A percentile compares a stretch with the other conserved stretches of the same genome.
Conservation (phyloP, 148 eudicot genomes). For the Beta vulgaris region DNA sequence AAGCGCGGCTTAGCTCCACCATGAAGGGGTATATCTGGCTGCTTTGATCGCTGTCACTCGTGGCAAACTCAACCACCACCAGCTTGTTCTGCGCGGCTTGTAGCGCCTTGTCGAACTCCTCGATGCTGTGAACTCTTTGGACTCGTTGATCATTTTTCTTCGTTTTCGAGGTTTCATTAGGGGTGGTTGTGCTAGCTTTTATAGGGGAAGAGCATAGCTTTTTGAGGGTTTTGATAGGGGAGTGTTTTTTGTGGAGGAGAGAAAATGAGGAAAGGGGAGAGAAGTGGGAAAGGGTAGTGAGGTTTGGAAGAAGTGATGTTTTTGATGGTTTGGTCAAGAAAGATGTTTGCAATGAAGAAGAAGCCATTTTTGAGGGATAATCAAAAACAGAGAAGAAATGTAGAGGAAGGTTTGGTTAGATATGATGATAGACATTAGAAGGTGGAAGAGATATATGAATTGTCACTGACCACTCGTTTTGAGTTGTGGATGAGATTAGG, state of each 20-base stretch:
- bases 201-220: not conserved
- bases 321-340: conserved; percentile 7
- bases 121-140: conserved; percentile 50
- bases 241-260: conserved; percentile 4
- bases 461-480: conserved; percentile 21
- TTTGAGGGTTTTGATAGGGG: conserved; percentile 12
- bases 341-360: not conserved
- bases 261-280: not conserved
- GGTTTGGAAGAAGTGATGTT: conserved; percentile 1
- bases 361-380: not conserved
- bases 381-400: not conserved
- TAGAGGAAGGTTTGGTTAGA: not conserved
- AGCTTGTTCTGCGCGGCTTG: conserved; percentile 57
- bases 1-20: conserved; percentile 71
- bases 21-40: conserved; percentile 78
- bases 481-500: conserved; percentile 31
- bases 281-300: not conserved
- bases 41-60: conserved; percentile 46
- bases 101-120: conserved; percentile 72
- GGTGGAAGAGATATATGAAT: not conserved
- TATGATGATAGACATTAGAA: not conserved
- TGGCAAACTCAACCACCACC: conserved; percentile 83
- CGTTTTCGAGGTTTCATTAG: conserved; percentile 1
- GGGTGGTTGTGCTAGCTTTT: not conserved
- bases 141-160: conserved; percentile 42